A percentile compares a stretch with the other conserved stretches of the same genome.
Evolutionary conservation across 2,329 filamentous ascomycete species (phyloP).

Genomic region (Hypoxylon sp.): DNA sequence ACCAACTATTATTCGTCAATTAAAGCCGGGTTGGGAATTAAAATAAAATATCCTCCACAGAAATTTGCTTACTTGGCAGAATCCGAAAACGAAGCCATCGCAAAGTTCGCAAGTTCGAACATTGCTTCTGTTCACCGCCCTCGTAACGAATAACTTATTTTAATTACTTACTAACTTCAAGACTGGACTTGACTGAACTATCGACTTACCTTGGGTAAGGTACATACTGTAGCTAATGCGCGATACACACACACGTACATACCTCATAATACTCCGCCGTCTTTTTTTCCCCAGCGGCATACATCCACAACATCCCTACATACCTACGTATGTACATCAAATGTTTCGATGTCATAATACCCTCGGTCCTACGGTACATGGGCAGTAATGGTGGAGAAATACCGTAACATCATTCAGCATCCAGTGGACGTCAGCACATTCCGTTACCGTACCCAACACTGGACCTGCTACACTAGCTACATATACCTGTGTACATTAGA

Average conservation of each 20-base stretch:
- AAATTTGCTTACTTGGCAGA: slow-evolving; percentile 37
- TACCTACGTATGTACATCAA: slow-evolving; percentile 8
- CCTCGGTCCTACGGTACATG: slow-evolving; percentile 20
- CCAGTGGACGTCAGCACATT: slow-evolving; percentile 27
- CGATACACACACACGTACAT: slow-evolving; percentile 36
- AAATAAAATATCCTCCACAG: slow-evolving; percentile 24
- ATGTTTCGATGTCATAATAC: slow-evolving; percentile 26
- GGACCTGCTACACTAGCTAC: slow-evolving; percentile 7
- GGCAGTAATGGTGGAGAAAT: slow-evolving; percentile 37
- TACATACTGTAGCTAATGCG: slow-evolving; percentile 14
- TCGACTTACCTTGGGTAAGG: slow-evolving; percentile 29
- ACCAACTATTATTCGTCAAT: slow-evolving; percentile 39
- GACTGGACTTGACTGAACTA: slow-evolving; percentile 20
- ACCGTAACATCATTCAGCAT: slow-evolving; percentile 36
- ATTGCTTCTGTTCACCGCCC: slow-evolving; percentile 35
- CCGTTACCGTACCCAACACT: slow-evolving; percentile 39
- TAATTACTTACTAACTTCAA: slow-evolving; percentile 7
- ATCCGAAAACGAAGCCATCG: slow-evolving; percentile 37
- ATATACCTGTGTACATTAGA: slow-evolving; percentile 2
- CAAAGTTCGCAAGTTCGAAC: slow-evolving; percentile 24
- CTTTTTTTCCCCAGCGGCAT: slow-evolving; percentile 23
- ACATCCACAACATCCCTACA: slow-evolving; percentile 10
- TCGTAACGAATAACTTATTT: slow-evolving; percentile 7
- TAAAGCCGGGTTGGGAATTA: slow-evolving; percentile 31
- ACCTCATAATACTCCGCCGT: slow-evolving; percentile 18